Evolutionary conservation across 495 filamentous ascomycete genomes (phyloP), one percentile per base, ranked within the genome.

Genomic region (Penicillium alfredii): DNA sequence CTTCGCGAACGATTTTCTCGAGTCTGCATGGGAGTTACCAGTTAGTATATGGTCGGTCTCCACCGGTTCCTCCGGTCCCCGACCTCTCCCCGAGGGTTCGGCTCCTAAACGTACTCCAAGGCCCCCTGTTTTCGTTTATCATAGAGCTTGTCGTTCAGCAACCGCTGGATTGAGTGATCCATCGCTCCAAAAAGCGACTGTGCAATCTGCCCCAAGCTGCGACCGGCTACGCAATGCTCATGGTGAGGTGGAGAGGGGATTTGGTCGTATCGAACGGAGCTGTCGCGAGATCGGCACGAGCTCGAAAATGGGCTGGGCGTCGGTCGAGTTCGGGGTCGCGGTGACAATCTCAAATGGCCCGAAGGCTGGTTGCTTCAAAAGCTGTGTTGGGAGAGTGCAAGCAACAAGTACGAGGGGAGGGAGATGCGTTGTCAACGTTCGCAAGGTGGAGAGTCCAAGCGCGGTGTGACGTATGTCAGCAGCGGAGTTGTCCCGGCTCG

Each of bases 131-230:
- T 97, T 55, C 93, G 78, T 68, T 88, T 92, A 44, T 99, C 93
- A 55, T 99, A 99, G 44, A 96, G 80, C 77, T 95, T 97, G 64
- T 99, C 93, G 56, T 88, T 94, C 58, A 99, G 77, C 47, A 86
- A 72, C 46, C 90, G 84, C 63, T 94, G 86, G 55, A 94, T 79
- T 58, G 78, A 80, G 48, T 76, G 66, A 69, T 98, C 92, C 92
- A 98, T 98, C 46, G 47, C 53, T 66, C 50, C 42, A 47, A 43
- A 18, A 42, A 52, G 47, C 25, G 22, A 30, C 35, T 43, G 42
- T 44, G 39, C 41, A 42, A 45, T 38, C 36, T 47, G 33, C 57
- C 38, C 45, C 47, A 42, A 38, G 51, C 52, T 57, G n/a, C n/a
- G n/a, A n/a, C 39, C 34, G 45, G 35, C 46, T 47, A 62, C 41